Evolutionary conservation across 768 basidiomycete species (phyloP).

Genomic region (Tricholoma sp.): DNA sequence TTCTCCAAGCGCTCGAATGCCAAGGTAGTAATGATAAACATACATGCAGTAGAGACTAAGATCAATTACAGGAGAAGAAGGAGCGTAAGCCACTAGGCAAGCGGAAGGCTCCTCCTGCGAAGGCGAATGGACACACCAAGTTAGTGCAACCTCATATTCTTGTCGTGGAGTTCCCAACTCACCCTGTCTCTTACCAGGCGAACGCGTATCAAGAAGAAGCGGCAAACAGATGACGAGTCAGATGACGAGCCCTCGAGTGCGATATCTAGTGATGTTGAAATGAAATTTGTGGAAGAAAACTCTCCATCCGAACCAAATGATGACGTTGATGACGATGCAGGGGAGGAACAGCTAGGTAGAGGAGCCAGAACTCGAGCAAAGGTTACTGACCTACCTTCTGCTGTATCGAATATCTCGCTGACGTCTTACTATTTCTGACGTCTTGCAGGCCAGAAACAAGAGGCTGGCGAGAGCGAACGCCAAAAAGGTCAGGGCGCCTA

Average conservation of each 20-base stretch:
- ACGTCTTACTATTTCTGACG: neutral
- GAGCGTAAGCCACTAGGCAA: slow-evolving; percentile 48
- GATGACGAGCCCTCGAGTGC: slow-evolving; percentile 29
- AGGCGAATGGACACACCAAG: slow-evolving; percentile 47
- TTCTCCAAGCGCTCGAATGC: slow-evolving; percentile 30
- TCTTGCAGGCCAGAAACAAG: slow-evolving; percentile 11
- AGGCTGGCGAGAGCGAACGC: slow-evolving; percentile 9
- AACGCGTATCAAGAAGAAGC: slow-evolving; percentile 28
- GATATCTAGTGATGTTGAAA: slow-evolving; percentile 37
- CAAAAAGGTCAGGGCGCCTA: slow-evolving; percentile 8
- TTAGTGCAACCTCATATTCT: slow-evolving; percentile 19
- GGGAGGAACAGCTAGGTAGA: slow-evolving; percentile 23
- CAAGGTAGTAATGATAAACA: slow-evolving; percentile 23
- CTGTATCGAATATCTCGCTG: neutral
- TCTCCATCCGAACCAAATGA: slow-evolving; percentile 12
- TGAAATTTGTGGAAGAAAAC: slow-evolving; percentile 22
- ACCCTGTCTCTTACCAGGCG: slow-evolving; percentile 22
- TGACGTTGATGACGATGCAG: slow-evolving; percentile 20
- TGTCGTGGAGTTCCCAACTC: slow-evolving; percentile 1
- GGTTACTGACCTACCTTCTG: slow-evolving; percentile 4
- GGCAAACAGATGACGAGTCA: slow-evolving; percentile 33
- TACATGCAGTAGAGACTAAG: slow-evolving; percentile 1
- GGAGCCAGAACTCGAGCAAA: slow-evolving; percentile 21
- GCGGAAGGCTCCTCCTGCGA: slow-evolving; percentile 44
- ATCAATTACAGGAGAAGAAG: slow-evolving; percentile 33